Evolutionary conservation across 2,329 filamentous ascomycete genomes (phyloP), one percentile per base, ranked within the genome.

Genomic region (Zymoseptoria crescenta): DNA sequence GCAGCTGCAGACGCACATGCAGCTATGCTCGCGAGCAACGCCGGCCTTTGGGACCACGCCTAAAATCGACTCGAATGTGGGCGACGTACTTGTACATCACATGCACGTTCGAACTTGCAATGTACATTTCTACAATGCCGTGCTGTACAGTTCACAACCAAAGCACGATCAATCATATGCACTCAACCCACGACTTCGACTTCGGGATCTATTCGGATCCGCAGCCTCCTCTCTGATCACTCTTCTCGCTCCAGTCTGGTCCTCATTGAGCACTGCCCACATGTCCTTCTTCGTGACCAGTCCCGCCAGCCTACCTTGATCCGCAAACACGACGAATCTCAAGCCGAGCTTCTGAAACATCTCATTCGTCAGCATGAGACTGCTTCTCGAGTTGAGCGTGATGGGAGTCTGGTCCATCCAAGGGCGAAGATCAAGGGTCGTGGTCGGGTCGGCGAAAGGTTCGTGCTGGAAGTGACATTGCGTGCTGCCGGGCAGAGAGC

Each of bases 361-460:
- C 59, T 83, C 87, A 24, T 95, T 87, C 3, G 89, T 90, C n/a
- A 97, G 82, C 71, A 92, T 86, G 61, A 99, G 84, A 60, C 81
- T 87, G 16, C 86, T 86, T 63, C 86, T 83, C 21, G 85, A 86
- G 49, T 91, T 89, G 19, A 97, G 80, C 0, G 94, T 97, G 52
- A 99, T 88, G 0, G 94, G 94, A 0, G 94, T 99, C 74, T 96
- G 93, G 74, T 99, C 94, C 91, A 99, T 96, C 94, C 94, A 99
- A 2, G 92, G 92, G 7, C 93, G 81, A 9, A 99, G 81, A 74
- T 99, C 94, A 48, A 99, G 84, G 0, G 87, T 91, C 16, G 84
- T 81, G 20, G 82, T 79, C 0, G 89, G 88, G 68, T 96, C 90
- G 0, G 88, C 87, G 56, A 93, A 85, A 2, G 89, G 87, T 69